Conservation (phyloP, 1,284 basidiomycete genomes). For the Cystobasidiaceae sp. region DNA sequence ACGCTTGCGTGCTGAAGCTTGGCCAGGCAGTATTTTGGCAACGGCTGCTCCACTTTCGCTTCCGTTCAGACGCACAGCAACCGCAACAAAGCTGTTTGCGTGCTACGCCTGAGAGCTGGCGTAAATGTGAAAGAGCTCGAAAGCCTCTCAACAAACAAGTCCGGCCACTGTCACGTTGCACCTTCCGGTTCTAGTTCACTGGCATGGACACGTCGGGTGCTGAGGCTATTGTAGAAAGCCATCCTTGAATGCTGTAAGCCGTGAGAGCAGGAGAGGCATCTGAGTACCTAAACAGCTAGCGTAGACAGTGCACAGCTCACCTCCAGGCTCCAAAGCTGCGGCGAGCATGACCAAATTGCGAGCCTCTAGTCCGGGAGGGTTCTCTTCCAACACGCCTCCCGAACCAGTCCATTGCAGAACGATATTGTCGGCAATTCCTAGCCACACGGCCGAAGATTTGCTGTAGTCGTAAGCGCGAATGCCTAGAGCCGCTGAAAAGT, state of each 20-base stretch:
- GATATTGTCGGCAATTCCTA: constrained; percentile 7
- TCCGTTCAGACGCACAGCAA: too few species aligned
- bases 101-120: too few species aligned
- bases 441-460: constrained; percentile 3
- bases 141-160: too few species aligned
- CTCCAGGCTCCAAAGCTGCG: constrained; percentile 17
- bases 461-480: constrained; percentile 40
- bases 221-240: neutral
- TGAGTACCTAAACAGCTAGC: neutral
- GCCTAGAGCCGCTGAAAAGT: constrained; percentile 43
- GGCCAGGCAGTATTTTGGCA: too few species aligned
- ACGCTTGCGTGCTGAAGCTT: too few species aligned
- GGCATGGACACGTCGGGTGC: neutral
- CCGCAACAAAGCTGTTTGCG: too few species aligned
- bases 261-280: too few species aligned
- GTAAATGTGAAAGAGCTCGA: too few species aligned
- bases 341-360: constrained; percentile 10
- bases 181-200: neutral
- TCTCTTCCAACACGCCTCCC: neutral
- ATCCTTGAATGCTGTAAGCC: constrained; percentile 5
- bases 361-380: neutral
- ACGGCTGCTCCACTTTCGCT: too few species aligned
- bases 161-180: too few species aligned
- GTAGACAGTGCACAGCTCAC: neutral
- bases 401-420: neutral